Evolutionary conservation across 495 filamentous ascomycete species (phyloP), one percentile per base, ranked within the genome.

Genomic region (Terfezia boudieri): DNA sequence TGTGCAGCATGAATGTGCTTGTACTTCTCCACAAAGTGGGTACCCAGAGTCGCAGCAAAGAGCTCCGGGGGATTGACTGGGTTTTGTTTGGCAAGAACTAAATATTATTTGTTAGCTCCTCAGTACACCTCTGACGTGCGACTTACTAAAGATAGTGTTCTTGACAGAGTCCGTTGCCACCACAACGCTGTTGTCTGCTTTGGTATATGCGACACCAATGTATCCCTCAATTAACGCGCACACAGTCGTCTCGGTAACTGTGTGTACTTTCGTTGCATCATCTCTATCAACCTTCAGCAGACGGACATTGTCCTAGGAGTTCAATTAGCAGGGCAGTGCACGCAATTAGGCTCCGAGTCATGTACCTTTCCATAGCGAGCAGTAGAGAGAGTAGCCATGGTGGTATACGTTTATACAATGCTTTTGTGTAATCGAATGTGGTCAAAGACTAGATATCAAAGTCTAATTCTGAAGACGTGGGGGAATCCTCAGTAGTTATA

Each of bases 101-200:
- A 7, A 64, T 61, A 64, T 10, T 8, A 43, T 11, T 11, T 35
- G 43, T 26, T n/a, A 49, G 43, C 14, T n/a, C 43, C 14, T 32
- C 16, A 22, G 53, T 17, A 55, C 36, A 53, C 48, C n/a, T 43
- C 20, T 20, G 50, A 62, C 73, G 26, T 5, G 20, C 20, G 26
- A 32, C 26, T 32, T 73, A 75, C 95, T 86, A 70, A 89, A 94
- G 71, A 86, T 80, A 58, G 88, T 94, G 71, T 98, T 94, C 72
- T 98, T 98, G 73, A 94, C 89, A 9, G 87, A 89, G 70, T 98
- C 90, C 41, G 90, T 98, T 52, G 90, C 87, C 43, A 98, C 90
- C 23, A 98, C 76, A 53, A 92, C 84, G 66, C 81, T 84, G 74
- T 98, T 98, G 71, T 98, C 90, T 62, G 86, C 89, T 64, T 76